Base-by-base conservation (phyloP, 139 green algal species). In the Tetraselmis chui region DNA sequence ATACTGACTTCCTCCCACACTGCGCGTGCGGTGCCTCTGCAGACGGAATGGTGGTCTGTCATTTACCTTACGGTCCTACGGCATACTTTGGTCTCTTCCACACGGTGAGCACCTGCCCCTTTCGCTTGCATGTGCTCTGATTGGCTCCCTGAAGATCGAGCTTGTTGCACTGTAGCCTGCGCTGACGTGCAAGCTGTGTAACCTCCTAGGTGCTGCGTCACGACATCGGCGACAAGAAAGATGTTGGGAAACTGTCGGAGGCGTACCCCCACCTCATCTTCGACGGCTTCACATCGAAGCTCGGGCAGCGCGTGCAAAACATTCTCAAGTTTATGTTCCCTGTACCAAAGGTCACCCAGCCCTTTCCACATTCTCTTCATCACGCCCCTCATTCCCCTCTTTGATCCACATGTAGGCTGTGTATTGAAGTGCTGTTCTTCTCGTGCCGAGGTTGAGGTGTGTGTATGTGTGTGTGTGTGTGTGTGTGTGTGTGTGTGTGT, bases 261-360 rank as follows among this genome's bases (percentile, higher is more conserved):
- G 95, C 91, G 0, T 96, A 95, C 86, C 96, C 96, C 0, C 96
- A 98, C 88, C 88, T 99, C 32, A 95, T 99, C 45, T 89, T 98
- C 32, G 92, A 99, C 76, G 91, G 93, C 32, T 98, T 99, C 83
- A 90, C 59, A 31, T 95, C 92, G 32, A 90, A 92, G 84, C 90
- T 99, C 45, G 97, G 97, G 0, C 11, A 91, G 59, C 91, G 97
- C 1, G 91, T 95, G 2, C 30, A 76, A 28, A 96, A 92, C 87
- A 96, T 99, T 75, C 88, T 99, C 1, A 98, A 98, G 85, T 89
- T 97, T 84, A 89, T 99, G 1, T 99, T 99, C 88, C 96, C 97
- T 0, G 90, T 94, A 31, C 93, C 96, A 59, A 98, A 98, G 82
- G 81, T 58, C 26, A 81, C 25, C 74, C 28, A 22, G 5, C 74